A percentile compares a stretch with the other conserved stretches of the same genome.
Conservation (phyloP, 2,329 filamentous ascomycete species). For the Colletotrichum shisoi region DNA sequence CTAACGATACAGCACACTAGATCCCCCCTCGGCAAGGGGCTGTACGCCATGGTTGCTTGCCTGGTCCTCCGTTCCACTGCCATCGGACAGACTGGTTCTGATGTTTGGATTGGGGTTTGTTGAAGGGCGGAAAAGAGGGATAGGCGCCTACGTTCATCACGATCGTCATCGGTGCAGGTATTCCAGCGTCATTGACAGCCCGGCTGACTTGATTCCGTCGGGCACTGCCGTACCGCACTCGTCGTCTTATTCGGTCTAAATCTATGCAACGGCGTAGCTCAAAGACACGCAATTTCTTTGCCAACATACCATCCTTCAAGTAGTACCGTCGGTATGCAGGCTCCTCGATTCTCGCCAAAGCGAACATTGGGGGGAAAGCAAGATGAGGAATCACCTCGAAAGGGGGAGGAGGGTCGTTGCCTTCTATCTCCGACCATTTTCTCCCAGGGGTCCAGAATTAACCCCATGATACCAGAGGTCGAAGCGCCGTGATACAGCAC, state of each 20-base stretch:
- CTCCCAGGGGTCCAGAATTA: neutral
- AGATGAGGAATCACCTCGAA: neutral
- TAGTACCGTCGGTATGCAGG: neutral
- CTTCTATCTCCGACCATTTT: neutral
- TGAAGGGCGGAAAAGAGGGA: neutral
- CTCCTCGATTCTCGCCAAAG: neutral
- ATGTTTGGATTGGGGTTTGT: neutral
- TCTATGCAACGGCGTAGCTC: neutral
- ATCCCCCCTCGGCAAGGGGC: neutral
- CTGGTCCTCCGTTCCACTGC: slow-evolving; percentile 23
- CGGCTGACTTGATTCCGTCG: neutral
- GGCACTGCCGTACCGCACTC: neutral
- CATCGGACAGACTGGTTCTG: slow-evolving; percentile 20
- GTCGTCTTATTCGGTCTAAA: neutral
- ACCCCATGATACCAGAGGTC: neutral
- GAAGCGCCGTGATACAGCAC: slow-evolving; percentile 5
- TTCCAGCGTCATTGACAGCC: neutral
- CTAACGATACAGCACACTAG: slow-evolving; percentile 14
- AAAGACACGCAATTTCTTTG: neutral
- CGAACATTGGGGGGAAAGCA: neutral
- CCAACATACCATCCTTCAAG: neutral
- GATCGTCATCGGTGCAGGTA: neutral
- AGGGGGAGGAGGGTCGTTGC: neutral
- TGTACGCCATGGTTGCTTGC: slow-evolving; percentile 19
- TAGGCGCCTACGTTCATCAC: neutral